A percentile compares a stretch with the other conserved stretches of the same genome.
phyloP scores from a whole-genome alignment of 108 stramenopile species.

The Nitzschia sp. region DNA sequence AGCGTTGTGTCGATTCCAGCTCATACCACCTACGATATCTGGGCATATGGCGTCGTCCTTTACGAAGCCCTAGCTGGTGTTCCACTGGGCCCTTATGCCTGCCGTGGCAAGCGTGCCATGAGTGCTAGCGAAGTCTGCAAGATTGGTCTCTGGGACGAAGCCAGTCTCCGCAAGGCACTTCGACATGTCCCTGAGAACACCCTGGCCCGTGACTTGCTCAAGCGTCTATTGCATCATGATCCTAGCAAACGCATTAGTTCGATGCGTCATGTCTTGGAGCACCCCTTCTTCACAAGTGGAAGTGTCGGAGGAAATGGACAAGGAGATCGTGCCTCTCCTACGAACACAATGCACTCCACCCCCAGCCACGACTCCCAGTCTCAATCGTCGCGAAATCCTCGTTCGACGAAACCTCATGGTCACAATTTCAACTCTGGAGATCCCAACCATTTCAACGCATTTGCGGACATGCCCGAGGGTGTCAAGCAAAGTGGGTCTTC shows the following conservation, averaged over 20 bases:
- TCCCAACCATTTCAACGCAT: conserved; percentile 14
- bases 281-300: conserved; percentile 65
- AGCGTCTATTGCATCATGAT: conserved; percentile 71
- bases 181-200: conserved; percentile 61
- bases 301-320: conserved; percentile 5
- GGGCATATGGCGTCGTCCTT: conserved; percentile 82
- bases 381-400: background rate
- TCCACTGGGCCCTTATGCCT: conserved; percentile 79
- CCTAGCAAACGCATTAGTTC: conserved; percentile 57
- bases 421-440: too few relatives aligned
- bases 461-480: conserved; percentile 10
- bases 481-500: conserved; percentile 14
- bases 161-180: conserved; percentile 68
- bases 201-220: conserved; percentile 58
- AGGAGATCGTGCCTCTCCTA: conserved; percentile 1
- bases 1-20: conserved; percentile 71
- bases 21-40: conserved; percentile 78
- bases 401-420: background rate
- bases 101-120: conserved; percentile 84
- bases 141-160: conserved; percentile 85
- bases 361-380: background rate
- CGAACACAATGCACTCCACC: conserved; percentile 3
- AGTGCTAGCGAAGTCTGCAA: conserved; percentile 65
- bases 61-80: conserved; percentile 81
- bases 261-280: conserved; percentile 75